Evolutionary conservation across 768 basidiomycete species (phyloP), one percentile per base, ranked within the genome.

Genomic region (Asterophora lycoperdoides): DNA sequence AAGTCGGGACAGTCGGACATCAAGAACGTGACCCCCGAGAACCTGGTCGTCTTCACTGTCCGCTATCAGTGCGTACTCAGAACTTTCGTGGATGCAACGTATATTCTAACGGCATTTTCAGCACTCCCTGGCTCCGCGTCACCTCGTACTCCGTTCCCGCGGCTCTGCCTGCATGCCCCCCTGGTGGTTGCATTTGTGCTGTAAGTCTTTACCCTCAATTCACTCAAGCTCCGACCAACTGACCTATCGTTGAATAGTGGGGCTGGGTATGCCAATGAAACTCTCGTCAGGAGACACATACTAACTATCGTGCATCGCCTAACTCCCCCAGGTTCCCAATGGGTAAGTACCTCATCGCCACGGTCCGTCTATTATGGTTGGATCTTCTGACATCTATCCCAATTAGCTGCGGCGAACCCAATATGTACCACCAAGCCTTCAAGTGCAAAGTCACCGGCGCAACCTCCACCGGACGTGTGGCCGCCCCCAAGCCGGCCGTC

Each of bases 41-140:
- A 79, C 56, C 66, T 80, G 26, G 74, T 65, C 7, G 77, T 80
- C 8, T 80, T 80, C 66, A 64, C 65, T n/a, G 74, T 79, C 43
- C 67, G 67, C 15, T 69, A 76, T 54, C 64, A 76, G 77, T 79
- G 46, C 28, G 72, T 60, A 36, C 36, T 5, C 39, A 23, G 37
- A n/a, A n/a, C 19, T 42, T 14, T 37, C 39, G 13, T 14, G 15
- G 23, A 34, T 28, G 5, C 18, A n/a, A n/a, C 10, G 8, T 44
- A n/a, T 44, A 45, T 45, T 15, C 4, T 44, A 13, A 54, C n/a
- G 28, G 11, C 15, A 10, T 34, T 33, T 33, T 9, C 41, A 78
- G 76, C 55, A 79, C 78, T 2, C 78, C 79, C 3, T 80, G 76
- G 76, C 75, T 73, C 59, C 73, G 78, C 23, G 23, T 75, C 3